phyloP scores from a whole-genome alignment of 2,329 filamentous ascomycete genomes.

The Nannizzia gypsea region DNA sequence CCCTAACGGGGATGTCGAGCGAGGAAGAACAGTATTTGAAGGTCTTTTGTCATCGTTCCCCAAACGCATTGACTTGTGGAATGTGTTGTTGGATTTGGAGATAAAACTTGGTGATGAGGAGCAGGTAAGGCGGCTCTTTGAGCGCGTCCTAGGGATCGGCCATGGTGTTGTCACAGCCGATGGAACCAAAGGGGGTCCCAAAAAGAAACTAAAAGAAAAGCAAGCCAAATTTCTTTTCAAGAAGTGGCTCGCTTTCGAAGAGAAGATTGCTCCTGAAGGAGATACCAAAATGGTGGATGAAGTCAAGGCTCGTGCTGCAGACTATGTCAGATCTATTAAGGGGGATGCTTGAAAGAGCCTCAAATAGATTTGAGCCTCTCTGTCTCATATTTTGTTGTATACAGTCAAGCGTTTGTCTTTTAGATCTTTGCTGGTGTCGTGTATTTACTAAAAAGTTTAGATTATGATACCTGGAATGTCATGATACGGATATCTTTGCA shows the following conservation, averaged over 20 bases:
- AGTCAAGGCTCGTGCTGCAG: slow-evolving; percentile 57
- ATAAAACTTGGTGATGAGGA: slow-evolving; percentile 48
- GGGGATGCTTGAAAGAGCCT: slow-evolving; percentile 13
- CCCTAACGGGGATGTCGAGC: slow-evolving; percentile 69
- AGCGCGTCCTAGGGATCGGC: slow-evolving; percentile 50
- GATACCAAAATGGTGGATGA: slow-evolving; percentile 57
- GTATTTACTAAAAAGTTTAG: slow-evolving; percentile 5
- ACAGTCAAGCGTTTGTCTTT: not conserved
- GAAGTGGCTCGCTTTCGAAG: slow-evolving; percentile 83
- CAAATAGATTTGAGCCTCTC: not conserved
- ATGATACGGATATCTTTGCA: slow-evolving; percentile 1
- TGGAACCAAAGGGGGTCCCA: slow-evolving; percentile 35
- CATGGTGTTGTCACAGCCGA: slow-evolving; percentile 31
- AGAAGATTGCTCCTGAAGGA: slow-evolving; percentile 45
- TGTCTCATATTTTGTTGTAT: not conserved
- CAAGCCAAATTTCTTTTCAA: slow-evolving; percentile 82
- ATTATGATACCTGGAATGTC: slow-evolving; percentile 7
- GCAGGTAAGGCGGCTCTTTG: slow-evolving; percentile 65
- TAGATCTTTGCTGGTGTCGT: not conserved
- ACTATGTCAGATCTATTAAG: slow-evolving; percentile 49
- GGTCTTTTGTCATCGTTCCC: slow-evolving; percentile 71
- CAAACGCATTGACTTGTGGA: slow-evolving; percentile 87
- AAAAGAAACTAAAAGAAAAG: slow-evolving; percentile 62
- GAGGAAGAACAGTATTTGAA: slow-evolving; percentile 89
- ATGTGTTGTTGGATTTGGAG: slow-evolving; percentile 80